Evolutionary conservation across 1,284 basidiomycete genomes (phyloP).

Genomic region (Volvariella volvacea): DNA sequence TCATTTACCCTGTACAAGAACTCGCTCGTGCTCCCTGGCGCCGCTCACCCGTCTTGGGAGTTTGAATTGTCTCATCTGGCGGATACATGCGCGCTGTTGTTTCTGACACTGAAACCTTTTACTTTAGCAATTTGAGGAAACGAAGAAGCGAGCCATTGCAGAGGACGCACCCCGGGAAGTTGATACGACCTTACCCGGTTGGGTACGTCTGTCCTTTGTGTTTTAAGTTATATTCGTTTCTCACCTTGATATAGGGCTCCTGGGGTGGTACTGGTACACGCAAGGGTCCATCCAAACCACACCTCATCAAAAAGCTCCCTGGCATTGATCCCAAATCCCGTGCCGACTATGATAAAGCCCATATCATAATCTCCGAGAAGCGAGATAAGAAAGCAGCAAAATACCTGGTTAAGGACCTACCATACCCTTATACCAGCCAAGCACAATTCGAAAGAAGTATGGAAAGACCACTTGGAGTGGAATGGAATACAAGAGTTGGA

Average conservation of each 20-base stretch:
- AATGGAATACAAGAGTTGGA: constrained; percentile 91
- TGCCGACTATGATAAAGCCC: constrained; percentile 77
- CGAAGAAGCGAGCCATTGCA: constrained; percentile 75
- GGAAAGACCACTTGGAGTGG: constrained; percentile 75
- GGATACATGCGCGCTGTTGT: no score
- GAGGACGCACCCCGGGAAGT: constrained; percentile 81
- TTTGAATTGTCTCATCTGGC: no score
- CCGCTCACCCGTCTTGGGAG: no score
- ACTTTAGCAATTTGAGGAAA: constrained; percentile 74
- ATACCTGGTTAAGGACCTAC: constrained; percentile 85
- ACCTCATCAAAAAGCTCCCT: constrained; percentile 66
- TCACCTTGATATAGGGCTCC: constrained; percentile 54
- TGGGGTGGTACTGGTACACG: constrained; percentile 84
- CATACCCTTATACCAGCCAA: constrained; percentile 88
- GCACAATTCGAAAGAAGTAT: constrained; percentile 87
- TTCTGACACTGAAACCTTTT: background rate
- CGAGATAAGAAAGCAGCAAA: constrained; percentile 90
- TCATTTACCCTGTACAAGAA: background rate
- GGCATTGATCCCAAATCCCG: constrained; percentile 77
- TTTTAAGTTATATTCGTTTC: constrained; percentile 1
- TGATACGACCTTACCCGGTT: constrained; percentile 90
- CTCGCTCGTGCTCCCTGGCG: no score
- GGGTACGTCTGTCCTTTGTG: constrained; percentile 52
- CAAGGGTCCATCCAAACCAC: constrained; percentile 50
- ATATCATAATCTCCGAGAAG: constrained; percentile 93